These are phyloP conservation scores for Cornus controversa DNA, from an alignment of 148 eudicot species.

Conservation along the genomic window DNA sequence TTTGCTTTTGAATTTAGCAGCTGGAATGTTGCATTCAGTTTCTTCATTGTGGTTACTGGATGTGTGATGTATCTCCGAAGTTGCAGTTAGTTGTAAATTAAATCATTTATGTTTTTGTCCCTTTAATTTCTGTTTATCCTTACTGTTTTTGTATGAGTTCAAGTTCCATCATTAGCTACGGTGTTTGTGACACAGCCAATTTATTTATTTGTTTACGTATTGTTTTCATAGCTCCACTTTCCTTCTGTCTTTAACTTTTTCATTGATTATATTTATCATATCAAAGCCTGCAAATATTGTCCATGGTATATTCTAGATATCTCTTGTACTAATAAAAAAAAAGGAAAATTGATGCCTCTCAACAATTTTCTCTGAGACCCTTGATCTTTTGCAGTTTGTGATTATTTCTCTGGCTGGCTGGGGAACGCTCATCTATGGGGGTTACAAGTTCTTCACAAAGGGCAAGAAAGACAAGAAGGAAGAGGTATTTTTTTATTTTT, in stretches of 20 bases:
- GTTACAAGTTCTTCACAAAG: conserved; percentile 31
- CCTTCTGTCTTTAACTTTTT: background rate
- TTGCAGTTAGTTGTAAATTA: background rate
- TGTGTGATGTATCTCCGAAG: background rate
- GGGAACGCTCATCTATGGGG: conserved; percentile 34
- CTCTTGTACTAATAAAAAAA: background rate
- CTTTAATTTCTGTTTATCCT: background rate
- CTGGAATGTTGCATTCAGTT: background rate
- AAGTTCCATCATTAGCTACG: background rate
- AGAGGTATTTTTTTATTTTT: conserved; percentile 24
- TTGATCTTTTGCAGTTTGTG: conserved; percentile 32
- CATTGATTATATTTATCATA: too few species aligned
- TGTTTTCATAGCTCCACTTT: background rate
- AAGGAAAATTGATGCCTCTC: background rate
- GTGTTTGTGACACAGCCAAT: background rate
- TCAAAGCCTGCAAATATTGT: background rate
- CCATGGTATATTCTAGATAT: background rate
- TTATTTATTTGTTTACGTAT: background rate
- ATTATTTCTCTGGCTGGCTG: conserved; percentile 46
- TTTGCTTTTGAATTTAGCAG: background rate
- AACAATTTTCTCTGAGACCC: background rate
- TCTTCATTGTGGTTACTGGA: background rate
- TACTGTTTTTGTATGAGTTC: background rate
- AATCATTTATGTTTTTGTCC: background rate
- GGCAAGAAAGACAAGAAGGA: conserved; percentile 29